Conservation (phyloP, 1,139 yeast species). For the Lodderomyces jiufengensis region DNA sequence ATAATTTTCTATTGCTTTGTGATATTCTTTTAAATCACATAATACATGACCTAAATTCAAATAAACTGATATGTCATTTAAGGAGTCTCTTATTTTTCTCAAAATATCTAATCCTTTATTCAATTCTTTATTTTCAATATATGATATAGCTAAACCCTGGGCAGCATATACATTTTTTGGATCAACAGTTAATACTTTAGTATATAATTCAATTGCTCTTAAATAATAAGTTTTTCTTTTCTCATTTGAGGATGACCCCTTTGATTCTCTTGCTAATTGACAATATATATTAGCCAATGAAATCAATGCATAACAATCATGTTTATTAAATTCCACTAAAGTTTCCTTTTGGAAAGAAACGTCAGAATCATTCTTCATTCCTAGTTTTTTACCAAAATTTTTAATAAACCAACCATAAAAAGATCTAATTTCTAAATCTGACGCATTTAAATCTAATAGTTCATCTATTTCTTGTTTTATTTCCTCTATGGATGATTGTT, state of each 20-base stretch:
- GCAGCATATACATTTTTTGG: conserved; percentile 92
- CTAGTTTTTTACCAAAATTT: conserved; percentile 55
- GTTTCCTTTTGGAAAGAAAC: conserved; percentile 83
- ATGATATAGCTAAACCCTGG: conserved; percentile 92
- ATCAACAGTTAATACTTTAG: conserved; percentile 83
- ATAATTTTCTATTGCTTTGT: conserved; percentile 86
- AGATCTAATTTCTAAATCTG: conserved; percentile 80
- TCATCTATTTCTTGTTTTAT: conserved; percentile 50
- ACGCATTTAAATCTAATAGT: conserved; percentile 51
- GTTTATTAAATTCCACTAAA: conserved; percentile 74
- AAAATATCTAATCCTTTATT: conserved; percentile 81
- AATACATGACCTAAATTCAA: conserved; percentile 87
- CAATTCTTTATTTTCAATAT: conserved; percentile 80
- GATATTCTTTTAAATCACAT: conserved; percentile 74
- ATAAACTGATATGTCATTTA: conserved; percentile 78
- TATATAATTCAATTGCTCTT: conserved; percentile 85
- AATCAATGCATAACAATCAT: conserved; percentile 83
- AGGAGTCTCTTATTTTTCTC: conserved; percentile 85
- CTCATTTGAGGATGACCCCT: conserved; percentile 42
- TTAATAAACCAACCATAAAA: conserved; percentile 88
- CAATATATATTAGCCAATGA: conserved; percentile 89
- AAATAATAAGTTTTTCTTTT: conserved; percentile 75
- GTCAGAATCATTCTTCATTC: conserved; percentile 59
- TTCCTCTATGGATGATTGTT: conserved; percentile 34
- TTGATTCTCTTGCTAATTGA: conserved; percentile 74